These are phyloP conservation scores for Remersonia thermophila DNA, from an alignment of 2,329 filamentous ascomycete species.

Conservation along the genomic window DNA sequence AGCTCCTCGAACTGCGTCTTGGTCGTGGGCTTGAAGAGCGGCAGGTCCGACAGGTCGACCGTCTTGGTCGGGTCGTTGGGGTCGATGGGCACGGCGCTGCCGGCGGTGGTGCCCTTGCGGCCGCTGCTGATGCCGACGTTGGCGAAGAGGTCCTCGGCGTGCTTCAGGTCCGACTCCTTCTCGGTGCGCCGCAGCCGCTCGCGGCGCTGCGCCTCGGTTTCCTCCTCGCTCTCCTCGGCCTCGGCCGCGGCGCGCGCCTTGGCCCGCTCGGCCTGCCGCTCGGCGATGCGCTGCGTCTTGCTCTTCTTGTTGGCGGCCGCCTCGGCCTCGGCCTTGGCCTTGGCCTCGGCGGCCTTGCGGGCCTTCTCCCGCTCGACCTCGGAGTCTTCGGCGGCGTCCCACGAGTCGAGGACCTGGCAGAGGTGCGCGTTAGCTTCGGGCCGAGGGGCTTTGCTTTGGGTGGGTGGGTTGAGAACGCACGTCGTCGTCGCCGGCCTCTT, in stretches of 20 bases:
- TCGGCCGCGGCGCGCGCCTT: slow-evolving; percentile 39
- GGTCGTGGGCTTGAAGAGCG: slow-evolving; percentile 79
- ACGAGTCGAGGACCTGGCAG: slow-evolving; percentile 75
- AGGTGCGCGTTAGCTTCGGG: slow-evolving; percentile 1
- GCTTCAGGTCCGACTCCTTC: slow-evolving; percentile 75
- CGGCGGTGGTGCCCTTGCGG: slow-evolving; percentile 55
- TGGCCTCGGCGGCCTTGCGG: slow-evolving; percentile 71
- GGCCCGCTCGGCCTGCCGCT: slow-evolving; percentile 54
- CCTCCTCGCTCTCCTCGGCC: slow-evolving; percentile 50
- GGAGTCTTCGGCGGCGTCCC: slow-evolving; percentile 94
- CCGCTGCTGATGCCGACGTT: slow-evolving; percentile 61
- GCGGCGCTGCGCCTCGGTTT: slow-evolving; percentile 60
- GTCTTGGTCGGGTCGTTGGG: slow-evolving; percentile 61
- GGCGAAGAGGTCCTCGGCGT: slow-evolving; percentile 86
- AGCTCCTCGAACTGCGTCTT: slow-evolving; percentile 77
- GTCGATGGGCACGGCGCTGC: slow-evolving; percentile 56
- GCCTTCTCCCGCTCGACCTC: slow-evolving; percentile 94
- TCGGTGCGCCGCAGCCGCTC: slow-evolving; percentile 67
- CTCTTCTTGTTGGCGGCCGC: slow-evolving; percentile 84
- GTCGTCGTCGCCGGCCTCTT: slow-evolving; percentile 70
- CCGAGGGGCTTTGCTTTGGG: not conserved
- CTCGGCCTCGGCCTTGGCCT: slow-evolving; percentile 80
- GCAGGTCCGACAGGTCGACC: slow-evolving; percentile 67
- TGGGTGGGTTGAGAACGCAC: slow-evolving; percentile 35
- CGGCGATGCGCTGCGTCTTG: slow-evolving; percentile 74